phyloP scores from a whole-genome alignment of 2,329 filamentous ascomycete genomes.

The Sarocladiaceae sp. region DNA sequence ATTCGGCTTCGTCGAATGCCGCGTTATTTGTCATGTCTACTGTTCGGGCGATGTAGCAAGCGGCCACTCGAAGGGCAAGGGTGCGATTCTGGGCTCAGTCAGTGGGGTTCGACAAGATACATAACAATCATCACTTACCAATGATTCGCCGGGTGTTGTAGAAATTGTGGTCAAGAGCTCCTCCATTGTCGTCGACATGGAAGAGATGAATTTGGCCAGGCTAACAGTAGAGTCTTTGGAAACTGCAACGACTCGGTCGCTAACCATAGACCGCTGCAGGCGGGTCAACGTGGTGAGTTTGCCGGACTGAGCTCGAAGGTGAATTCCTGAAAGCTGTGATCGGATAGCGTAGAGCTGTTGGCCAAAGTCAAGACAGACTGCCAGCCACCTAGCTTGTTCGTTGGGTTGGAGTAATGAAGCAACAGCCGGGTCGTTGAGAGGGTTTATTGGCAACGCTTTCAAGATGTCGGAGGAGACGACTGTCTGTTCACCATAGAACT shows the following conservation, averaged over 20 bases:
- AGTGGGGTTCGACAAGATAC: not conserved
- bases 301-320: constrained; percentile 36
- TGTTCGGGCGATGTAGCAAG: constrained; percentile 53
- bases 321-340: constrained; percentile 36
- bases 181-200: constrained; percentile 36
- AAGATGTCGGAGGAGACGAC: not conserved
- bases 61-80: constrained; percentile 31
- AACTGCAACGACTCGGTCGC: constrained; percentile 49
- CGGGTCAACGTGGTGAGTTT: constrained; percentile 54
- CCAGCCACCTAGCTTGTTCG: constrained; percentile 43
- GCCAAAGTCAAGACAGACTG: constrained; percentile 47
- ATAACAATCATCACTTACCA: not conserved
- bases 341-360: constrained; percentile 39
- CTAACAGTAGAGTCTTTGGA: constrained; percentile 58
- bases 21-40: constrained; percentile 38
- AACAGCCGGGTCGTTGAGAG: constrained; percentile 54
- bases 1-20: constrained; percentile 57
- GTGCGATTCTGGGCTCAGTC: constrained; percentile 15
- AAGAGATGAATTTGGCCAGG: constrained; percentile 46
- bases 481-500: constrained; percentile 22
- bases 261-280: constrained; percentile 55
- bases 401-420: constrained; percentile 37
- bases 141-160: not conserved
- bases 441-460: constrained; percentile 44
- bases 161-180: constrained; percentile 33